Conservation (phyloP, 2,329 filamentous ascomycete genomes). For the Aplosporella prunicola region DNA sequence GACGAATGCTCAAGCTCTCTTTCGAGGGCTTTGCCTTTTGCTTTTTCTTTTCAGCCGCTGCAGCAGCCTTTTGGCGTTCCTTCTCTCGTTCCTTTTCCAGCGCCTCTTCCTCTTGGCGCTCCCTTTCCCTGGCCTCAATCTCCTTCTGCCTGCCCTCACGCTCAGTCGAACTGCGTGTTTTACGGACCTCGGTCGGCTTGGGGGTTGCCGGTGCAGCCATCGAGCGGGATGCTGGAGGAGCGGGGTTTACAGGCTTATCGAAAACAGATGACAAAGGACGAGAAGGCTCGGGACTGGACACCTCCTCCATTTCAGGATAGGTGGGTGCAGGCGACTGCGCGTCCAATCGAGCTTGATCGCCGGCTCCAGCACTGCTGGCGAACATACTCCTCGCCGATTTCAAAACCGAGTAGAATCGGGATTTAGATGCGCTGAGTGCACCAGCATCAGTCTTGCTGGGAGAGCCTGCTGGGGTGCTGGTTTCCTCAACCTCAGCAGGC, state of each 20-base stretch:
- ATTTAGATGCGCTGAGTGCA: constrained; percentile 84
- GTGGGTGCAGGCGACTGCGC: constrained; percentile 27
- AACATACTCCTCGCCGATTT: constrained; percentile 81
- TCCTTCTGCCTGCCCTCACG: constrained; percentile 51
- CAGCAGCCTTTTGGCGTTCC: too few species aligned
- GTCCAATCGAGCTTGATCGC: constrained; percentile 50
- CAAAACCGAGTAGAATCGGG: constrained; percentile 81
- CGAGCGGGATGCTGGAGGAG: constrained; percentile 3
- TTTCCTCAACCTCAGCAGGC: constrained; percentile 28
- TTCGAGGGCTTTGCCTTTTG: constrained; percentile 39
- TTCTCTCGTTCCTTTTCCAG: too few species aligned
- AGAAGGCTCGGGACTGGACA: constrained; percentile 26
- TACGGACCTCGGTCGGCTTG: constrained; percentile 31
- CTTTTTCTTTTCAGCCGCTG: constrained; percentile 20
- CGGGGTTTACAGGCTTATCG: constrained; percentile 6
- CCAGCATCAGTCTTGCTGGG: constrained; percentile 57
- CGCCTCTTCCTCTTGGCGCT: constrained; percentile 56
- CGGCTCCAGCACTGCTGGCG: constrained; percentile 58
- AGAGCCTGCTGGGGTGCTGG: constrained; percentile 50
- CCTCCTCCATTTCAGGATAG: constrained; percentile 22
- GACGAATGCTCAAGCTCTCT: constrained; percentile 35
- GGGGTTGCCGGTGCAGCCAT: constrained; percentile 4
- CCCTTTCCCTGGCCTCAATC: constrained; percentile 56
- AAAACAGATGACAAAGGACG: constrained; percentile 2
- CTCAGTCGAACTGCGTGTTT: constrained; percentile 51